Percentiles rank a stretch among this genome's conserved stretches.
Conservation (phyloP, 1,284 basidiomycete species). For the Filobasidium uniguttulatum region DNA sequence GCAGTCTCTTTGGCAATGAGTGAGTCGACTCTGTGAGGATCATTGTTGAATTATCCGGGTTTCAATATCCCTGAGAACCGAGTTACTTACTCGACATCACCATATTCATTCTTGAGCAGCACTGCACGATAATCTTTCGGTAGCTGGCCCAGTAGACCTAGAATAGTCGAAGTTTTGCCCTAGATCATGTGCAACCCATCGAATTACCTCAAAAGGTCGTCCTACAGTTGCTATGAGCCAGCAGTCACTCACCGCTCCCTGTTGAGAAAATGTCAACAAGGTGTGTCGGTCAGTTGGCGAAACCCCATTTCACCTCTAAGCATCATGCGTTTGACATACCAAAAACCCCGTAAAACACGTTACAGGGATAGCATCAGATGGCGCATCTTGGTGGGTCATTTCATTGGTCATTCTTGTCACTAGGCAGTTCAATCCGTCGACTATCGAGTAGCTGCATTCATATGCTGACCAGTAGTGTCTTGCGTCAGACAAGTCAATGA, state of each 20-base stretch:
- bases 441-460: too few species aligned
- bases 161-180: constrained; percentile 50
- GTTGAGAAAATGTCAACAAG: neutral
- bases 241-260: constrained; percentile 23
- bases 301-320: too few species aligned
- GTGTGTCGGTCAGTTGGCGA: too few species aligned
- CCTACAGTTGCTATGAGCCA: neutral
- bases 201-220: neutral
- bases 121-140: constrained; percentile 72
- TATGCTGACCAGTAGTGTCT: too few species aligned
- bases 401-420: too few species aligned
- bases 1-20: constrained; percentile 69
- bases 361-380: constrained; percentile 46
- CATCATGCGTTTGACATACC: too few species aligned
- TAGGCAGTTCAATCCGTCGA: too few species aligned
- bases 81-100: constrained; percentile 51
- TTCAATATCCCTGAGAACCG: neutral
- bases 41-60: neutral
- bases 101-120: constrained; percentile 77
- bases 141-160: constrained; percentile 63
- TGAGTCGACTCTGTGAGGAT: constrained; percentile 53
- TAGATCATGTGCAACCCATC: constrained; percentile 10
- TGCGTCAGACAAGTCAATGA: too few species aligned
- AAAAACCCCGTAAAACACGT: constrained; percentile 77
- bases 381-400: too few species aligned